Percentiles rank a stretch among this genome's conserved stretches.
Evolutionary conservation across 179 eudicot genomes (phyloP).

Genomic region (Silene noctiflora): DNA sequence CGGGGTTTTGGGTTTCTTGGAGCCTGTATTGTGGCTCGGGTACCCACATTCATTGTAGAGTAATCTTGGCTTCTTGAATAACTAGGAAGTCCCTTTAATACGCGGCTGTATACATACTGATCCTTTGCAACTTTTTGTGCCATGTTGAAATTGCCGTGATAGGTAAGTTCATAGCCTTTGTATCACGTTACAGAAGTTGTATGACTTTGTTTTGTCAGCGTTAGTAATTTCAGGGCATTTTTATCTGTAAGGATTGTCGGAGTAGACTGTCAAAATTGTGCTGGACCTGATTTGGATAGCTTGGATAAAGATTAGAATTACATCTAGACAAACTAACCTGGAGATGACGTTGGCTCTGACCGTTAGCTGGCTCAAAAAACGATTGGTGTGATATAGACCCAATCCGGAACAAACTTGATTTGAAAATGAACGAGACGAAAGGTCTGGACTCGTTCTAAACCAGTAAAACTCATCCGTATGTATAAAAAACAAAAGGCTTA

Average conservation of each 20-base stretch:
- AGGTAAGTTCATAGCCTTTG: background rate
- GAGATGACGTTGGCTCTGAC: too few relatives aligned
- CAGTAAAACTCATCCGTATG: too few relatives aligned
- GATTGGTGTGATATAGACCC: too few relatives aligned
- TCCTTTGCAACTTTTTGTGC: slow-evolving; percentile 19
- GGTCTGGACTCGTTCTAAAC: too few relatives aligned
- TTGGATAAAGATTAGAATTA: too few relatives aligned
- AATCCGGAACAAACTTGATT: too few relatives aligned
- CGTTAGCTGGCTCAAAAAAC: too few relatives aligned
- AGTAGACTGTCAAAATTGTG: background rate
- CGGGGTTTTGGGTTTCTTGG: slow-evolving; percentile 12
- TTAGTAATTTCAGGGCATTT: background rate
- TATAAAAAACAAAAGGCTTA: too few relatives aligned
- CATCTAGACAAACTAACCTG: too few relatives aligned
- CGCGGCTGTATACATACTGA: slow-evolving; percentile 21
- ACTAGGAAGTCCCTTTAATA: slow-evolving; percentile 15
- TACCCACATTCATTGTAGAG: slow-evolving; percentile 24
- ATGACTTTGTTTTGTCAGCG: background rate
- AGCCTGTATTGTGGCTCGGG: slow-evolving; percentile 36
- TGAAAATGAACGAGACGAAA: too few relatives aligned
- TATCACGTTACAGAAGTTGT: background rate
- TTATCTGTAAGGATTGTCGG: background rate
- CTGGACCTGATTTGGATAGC: background rate
- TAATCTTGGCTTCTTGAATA: slow-evolving; percentile 24
- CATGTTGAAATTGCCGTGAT: background rate